Base-by-base conservation (phyloP, 139 green algal genomes). In the Chlorella sp. region DNA sequence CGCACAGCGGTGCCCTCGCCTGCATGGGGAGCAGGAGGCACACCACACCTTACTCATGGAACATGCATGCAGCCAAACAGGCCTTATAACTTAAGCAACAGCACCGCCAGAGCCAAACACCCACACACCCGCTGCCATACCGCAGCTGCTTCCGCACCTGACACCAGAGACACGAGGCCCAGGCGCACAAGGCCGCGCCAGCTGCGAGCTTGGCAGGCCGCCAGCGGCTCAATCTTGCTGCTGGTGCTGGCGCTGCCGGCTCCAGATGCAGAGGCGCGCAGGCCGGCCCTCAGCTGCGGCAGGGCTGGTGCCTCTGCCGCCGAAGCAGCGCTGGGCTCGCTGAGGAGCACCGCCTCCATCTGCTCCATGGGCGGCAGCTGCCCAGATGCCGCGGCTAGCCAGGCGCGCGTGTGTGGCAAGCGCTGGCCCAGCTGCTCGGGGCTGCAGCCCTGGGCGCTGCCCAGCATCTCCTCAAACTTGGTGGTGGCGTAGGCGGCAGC, bases 181-280 rank as follows among this genome's bases (percentile, higher is more conserved):
- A 85, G 67, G 0, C 95, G 89, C 47, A 98, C 80, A 9, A 92
- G 18, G 39, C 90, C 94, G 57, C 82, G 84, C 93, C 94, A 97
- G 69, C 74, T 84, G 41, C 82, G 25, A 4, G 84, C 67, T 3
- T 26, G 51, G 15, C 51, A 60, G 51, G 51, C 28, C 13, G 89
- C 90, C 13, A 90, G 90, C 3, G 82, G 39, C n/a, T 60, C 4
- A 21, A 91, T 60, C 12, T 20, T 60, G 51, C 12, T 21, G 28
- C 28, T 17, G 78, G 39, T 12, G 41, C 16, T 41, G 64, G 32
- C 18, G 82, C 73, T 78, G 69, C 79, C 18, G 60, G 34, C 23
- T 25, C 25, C 28, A 38, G 30, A 15, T 21, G 55, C 28, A n/a
- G 56, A 38, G 34, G 25, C 69, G 60, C 85, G 47, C 36, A 73